Evolutionary conservation across 371 early-diverging fungal genomes (phyloP), one percentile per base, ranked within the genome.

Genomic region (Blakeslea trispora): DNA sequence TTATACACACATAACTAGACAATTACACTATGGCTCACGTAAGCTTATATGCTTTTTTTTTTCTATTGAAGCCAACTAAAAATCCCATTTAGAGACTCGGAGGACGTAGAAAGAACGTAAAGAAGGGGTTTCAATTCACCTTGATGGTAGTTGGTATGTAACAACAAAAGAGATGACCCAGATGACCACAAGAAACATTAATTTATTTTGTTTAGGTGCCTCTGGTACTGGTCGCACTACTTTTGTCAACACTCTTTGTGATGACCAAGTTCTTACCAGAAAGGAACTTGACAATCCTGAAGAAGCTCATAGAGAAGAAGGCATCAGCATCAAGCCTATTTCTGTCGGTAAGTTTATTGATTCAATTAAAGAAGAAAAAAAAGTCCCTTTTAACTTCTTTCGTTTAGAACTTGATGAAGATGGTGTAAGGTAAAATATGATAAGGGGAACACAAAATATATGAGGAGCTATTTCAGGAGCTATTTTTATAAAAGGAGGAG

Each of bases 191-290:
- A n/a, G n/a, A n/a, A n/a, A n/a, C n/a, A n/a, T n/a, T 28, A 28
- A 43, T 18, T 40, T 41, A 17, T 8, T 41, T 10, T 3, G 39
- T n/a, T 47, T 65, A 91, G 93, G 93, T 51, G 81, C 91, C 17
- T 87, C 92, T 53, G 99, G 99, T 44, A 85, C 96, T 49, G 99
- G 99, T 10, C 93, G 99, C 59, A 88, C 96, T 22, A 99, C 99
- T 6, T 97, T 99, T 70, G 86, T 99, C 56, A 99, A 99, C 84
- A 97, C 99, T 3, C 85, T 99, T 44, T 99, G 91, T 71, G 87
- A 88, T 66, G 84, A 84, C 50, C 71, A 77, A 23, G 90, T 92
- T 17, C 74, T 89, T 21, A 69, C 81, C 14, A 73, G 89, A 40
- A 85, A 88, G 40, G 87, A 83, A 52, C 81, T 83, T 49, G 91